Evolutionary conservation across 768 basidiomycete genomes (phyloP).

Genomic region (Pleurotus djamor): DNA sequence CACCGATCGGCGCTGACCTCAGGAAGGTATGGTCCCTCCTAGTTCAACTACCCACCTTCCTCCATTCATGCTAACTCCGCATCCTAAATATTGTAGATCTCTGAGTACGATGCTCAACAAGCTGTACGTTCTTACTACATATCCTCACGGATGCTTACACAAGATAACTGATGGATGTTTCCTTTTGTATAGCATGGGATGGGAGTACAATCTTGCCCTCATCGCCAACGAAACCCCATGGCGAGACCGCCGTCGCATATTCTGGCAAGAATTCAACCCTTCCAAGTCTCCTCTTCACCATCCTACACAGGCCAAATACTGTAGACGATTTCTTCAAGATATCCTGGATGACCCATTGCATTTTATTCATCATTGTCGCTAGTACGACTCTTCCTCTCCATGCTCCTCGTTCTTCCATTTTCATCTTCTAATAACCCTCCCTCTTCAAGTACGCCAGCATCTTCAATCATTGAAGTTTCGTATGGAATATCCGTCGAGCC

Average conservation of each 20-base stretch:
- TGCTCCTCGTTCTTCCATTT: no score
- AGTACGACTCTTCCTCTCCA: background rate
- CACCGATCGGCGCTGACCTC: constrained; percentile 39
- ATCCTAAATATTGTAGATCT: constrained; percentile 15
- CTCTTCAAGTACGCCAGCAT: background rate
- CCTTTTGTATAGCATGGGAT: constrained; percentile 31
- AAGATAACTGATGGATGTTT: background rate
- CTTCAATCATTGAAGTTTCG: background rate
- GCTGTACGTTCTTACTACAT: constrained; percentile 10
- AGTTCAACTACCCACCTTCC: background rate
- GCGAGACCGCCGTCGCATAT: constrained; percentile 36
- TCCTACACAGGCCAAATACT: constrained; percentile 15
- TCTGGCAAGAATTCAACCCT: constrained; percentile 37
- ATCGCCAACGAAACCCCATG: constrained; percentile 38
- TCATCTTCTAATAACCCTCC: no score
- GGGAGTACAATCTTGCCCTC: constrained; percentile 33
- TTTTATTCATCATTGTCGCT: background rate
- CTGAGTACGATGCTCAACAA: constrained; percentile 22
- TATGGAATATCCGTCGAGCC: background rate
- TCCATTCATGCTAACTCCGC: no score
- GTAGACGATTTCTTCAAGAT: background rate
- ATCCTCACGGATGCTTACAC: background rate
- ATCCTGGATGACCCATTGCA: background rate
- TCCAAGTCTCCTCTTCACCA: constrained; percentile 25
- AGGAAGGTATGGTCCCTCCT: constrained; percentile 21